These are phyloP conservation scores for Penicillium expansum DNA, from an alignment of 2,329 filamentous ascomycete species.

Conservation along the genomic window DNA sequence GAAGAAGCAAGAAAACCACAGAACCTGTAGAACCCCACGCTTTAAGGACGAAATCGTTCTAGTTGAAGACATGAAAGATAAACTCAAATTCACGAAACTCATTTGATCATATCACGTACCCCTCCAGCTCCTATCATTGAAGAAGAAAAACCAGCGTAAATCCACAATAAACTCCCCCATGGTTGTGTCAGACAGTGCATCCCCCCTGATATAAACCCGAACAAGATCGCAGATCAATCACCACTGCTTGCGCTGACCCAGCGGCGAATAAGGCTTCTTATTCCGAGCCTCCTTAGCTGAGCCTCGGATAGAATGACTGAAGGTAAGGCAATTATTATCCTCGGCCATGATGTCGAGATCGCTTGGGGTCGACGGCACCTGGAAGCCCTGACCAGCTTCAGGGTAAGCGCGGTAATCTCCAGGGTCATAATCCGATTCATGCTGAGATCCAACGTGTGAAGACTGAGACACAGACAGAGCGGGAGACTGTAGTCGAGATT, in stretches of 20 bases:
- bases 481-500: not conserved
- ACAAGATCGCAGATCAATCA: not conserved
- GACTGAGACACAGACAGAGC: constrained; percentile 28
- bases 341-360: constrained; percentile 64
- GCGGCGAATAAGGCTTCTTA: not conserved
- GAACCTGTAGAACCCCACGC: not conserved
- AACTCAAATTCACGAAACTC: not conserved
- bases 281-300: not conserved
- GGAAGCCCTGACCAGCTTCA: constrained; percentile 60
- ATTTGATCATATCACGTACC: not conserved
- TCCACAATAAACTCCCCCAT: not conserved
- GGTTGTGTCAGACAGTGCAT: not conserved
- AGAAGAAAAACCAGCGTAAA: not conserved
- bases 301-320: constrained; percentile 46
- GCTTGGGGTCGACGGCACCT: constrained; percentile 55
- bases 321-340: constrained; percentile 55
- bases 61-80: not conserved
- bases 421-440: constrained; percentile 48
- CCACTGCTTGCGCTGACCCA: not conserved
- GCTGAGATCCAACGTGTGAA: constrained; percentile 17
- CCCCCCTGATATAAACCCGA: not conserved
- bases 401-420: constrained; percentile 62
- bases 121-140: not conserved
- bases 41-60: not conserved
- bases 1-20: not conserved